Evolutionary conservation across 169 alveolate genomes (phyloP).

Genomic region (Eimeria mitis): DNA sequence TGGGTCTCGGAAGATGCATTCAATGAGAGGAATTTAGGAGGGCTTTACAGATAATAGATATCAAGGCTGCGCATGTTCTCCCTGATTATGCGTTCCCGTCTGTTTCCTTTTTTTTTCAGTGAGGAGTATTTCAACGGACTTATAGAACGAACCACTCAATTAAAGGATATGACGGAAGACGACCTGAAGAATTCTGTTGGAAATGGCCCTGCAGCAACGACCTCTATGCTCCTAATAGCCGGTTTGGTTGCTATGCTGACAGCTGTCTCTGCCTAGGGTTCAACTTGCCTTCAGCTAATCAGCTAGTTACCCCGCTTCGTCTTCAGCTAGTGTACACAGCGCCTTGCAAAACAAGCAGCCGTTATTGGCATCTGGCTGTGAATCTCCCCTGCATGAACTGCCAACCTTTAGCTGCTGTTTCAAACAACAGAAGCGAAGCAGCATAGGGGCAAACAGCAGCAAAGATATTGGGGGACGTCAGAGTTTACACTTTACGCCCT

Average conservation of each 20-base stretch:
- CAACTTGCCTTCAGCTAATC: background rate
- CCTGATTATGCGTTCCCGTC: background rate
- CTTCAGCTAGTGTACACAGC: background rate
- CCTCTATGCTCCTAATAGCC: background rate
- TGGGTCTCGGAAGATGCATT: background rate
- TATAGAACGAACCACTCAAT: background rate
- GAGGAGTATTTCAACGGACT: constrained; percentile 4
- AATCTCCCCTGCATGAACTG: background rate
- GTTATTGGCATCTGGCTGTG: background rate
- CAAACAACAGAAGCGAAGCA: background rate
- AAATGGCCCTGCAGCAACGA: background rate
- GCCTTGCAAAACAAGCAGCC: background rate
- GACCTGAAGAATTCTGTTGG: background rate
- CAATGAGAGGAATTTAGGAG: background rate
- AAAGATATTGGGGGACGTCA: background rate
- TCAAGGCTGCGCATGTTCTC: too few species aligned
- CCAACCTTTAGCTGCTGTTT: background rate
- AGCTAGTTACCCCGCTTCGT: background rate
- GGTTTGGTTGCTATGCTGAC: constrained; percentile 16
- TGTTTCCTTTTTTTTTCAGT: background rate
- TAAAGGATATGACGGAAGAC: background rate
- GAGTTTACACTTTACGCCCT: background rate
- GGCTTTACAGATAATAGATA: background rate
- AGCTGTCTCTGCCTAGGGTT: background rate
- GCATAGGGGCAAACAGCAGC: background rate